Base-by-base conservation (phyloP, 768 basidiomycete genomes). In the Pleurotus ostreatus region DNA sequence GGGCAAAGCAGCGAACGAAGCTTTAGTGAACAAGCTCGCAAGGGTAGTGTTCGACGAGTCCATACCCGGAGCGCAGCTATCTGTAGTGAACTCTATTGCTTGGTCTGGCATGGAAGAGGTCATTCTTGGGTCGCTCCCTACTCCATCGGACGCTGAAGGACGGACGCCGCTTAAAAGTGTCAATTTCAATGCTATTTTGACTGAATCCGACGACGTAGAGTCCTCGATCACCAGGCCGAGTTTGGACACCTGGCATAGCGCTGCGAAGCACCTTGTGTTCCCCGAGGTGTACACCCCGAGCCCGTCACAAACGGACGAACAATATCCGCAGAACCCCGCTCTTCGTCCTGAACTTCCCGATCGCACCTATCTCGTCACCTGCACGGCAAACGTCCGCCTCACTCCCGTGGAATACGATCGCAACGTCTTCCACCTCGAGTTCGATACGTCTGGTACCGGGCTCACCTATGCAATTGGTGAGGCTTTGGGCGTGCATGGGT, bases 341-440 rank as follows among this genome's bases (percentile, higher is more conserved):
- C 75, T 96, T 30, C 92, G 89, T 41, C 97, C 97, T 11, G 94
- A 97, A 63, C 67, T 89, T 20, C 74, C 88, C 2, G 96, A 98
- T 57, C 86, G 88, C 65, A 98, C 94, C 20, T 98, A 82, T 81
- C 84, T 98, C 55, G 86, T 98, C 56, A 96, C 92, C 7, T 95
- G 94, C 70, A 84, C 86, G 5, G 94, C 97, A 70, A 98, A 98
- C 74, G 85, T 87, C 44, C 91, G 97, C 30, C 83, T 99, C 47
- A 98, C 97, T 1, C 97, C 97, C 30, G 71, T 84, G 62, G 94
- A 96, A 59, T 99, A 99, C 73, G 90, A 98, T 71, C 92, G 97
- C 62, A 98, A 99, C 71, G 94, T 99, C 30, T 98, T 98, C 79
- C 97, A 99, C 74, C 81, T 99, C 62, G 97, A 98, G 75, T 95